Evolutionary conservation across 805 yeast species (phyloP), one percentile per base, ranked within the genome.

Genomic region (Nakazawaea populi): DNA sequence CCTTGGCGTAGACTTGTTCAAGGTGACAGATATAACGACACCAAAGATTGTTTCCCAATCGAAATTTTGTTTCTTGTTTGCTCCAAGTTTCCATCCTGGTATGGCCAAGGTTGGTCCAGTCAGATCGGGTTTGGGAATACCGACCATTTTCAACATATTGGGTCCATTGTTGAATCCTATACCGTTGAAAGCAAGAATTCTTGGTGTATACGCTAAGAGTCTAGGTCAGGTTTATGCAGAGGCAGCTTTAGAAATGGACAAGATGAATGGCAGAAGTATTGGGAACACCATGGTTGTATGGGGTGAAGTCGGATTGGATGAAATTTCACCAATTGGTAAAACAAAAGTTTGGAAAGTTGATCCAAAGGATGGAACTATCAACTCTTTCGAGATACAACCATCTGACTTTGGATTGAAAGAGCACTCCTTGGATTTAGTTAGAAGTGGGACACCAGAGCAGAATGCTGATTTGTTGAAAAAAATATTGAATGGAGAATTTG

Each of bases 91-190:
- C 74, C 98, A 94, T 65, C 86, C 87, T 10, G 96, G 92, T 4
- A 87, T 94, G 96, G 88, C 81, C 41, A 74, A 76, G 49, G 94
- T 92, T 7, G 96, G 91, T 1, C 73, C 76, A 18, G 69, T 94
- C n/a, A 76, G 99, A 60, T 77, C 85, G 42, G 72, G 80, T 30
- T 66, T 94, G 52, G 97, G 96, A 0, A 78, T 92, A 9, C 98
- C 98, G 2, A 86, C 98, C 1, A 88, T 94, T 28, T 94, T 94
- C 76, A 94, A 94, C 66, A 83, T 94, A 10, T 70, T 94, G 53
- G 99, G 99, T 0, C 99, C 99, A 1, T 70, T 94, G 54, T 72
- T 94, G 55, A 95, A 94, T 71, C 99, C 99, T 3, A 88, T 89
- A 7, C 90, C 90, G 1, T 66, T 81, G 41, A 76, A 77, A 54